Percentiles rank a stretch among this genome's conserved stretches.
Conservation (phyloP, 2,329 filamentous ascomycete species). For the Microcyclosporella mali region DNA sequence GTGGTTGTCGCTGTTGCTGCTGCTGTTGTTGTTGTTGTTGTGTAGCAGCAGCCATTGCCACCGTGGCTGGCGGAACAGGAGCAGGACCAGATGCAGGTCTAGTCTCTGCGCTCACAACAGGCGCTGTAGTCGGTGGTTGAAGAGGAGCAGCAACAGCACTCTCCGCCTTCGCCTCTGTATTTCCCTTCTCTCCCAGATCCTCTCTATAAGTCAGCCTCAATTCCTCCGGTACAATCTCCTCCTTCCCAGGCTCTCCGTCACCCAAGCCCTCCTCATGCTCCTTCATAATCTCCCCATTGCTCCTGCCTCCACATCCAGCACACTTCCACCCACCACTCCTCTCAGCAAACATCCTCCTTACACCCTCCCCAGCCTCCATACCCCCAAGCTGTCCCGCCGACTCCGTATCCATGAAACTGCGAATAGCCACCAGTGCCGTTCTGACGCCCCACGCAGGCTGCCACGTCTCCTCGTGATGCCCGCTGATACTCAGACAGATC, state of each 20-base stretch:
- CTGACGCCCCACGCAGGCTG: slow-evolving; percentile 96
- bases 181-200: slow-evolving; percentile 51
- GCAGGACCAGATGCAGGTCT: slow-evolving; percentile 11
- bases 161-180: slow-evolving; percentile 11
- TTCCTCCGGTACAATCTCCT: slow-evolving; percentile 48
- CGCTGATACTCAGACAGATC: slow-evolving; percentile 89
- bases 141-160: slow-evolving; percentile 11
- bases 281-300: slow-evolving; percentile 66
- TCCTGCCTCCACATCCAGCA: slow-evolving; percentile 58
- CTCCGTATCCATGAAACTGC: slow-evolving; percentile 90
- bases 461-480: slow-evolving; percentile 97
- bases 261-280: slow-evolving; percentile 48
- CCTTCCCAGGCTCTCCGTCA: slow-evolving; percentile 37
- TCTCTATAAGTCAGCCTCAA: slow-evolving; percentile 65
- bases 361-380: slow-evolving; percentile 65
- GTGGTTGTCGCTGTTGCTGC: slow-evolving; percentile 1
- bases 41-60: slow-evolving; percentile 1
- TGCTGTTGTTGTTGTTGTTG: slow-evolving; percentile 13
- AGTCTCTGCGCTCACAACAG: slow-evolving; percentile 2
- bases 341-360: slow-evolving; percentile 62
- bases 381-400: slow-evolving; percentile 84
- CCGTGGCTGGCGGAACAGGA: slow-evolving; percentile 7
- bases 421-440: slow-evolving; percentile 71
- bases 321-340: slow-evolving; percentile 65
- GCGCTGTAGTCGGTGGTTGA: slow-evolving; percentile 11